These are phyloP conservation scores for Pseudomonodictys pantanalensis DNA, from an alignment of 495 filamentous ascomycete genomes.

Conservation along the genomic window DNA sequence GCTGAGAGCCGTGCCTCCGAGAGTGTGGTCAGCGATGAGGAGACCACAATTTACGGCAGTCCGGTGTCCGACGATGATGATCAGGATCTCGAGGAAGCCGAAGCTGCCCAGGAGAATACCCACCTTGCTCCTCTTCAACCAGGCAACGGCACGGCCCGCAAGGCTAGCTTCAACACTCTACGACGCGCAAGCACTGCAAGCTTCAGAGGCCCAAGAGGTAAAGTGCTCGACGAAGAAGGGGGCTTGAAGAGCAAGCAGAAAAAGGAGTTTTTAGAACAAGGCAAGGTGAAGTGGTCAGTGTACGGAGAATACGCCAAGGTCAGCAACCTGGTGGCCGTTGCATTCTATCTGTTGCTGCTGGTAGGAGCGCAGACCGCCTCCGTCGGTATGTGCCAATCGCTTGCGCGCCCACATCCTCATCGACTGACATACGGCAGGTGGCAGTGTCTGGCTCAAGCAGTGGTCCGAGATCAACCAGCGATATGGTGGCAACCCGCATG, in stretches of 20 bases:
- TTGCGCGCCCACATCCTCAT: conserved; percentile 1
- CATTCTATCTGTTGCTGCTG: conserved; percentile 73
- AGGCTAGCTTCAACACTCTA: conserved; percentile 69
- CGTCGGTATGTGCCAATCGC: conserved; percentile 48
- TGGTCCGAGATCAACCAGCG: conserved; percentile 80
- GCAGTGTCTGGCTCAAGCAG: conserved; percentile 87
- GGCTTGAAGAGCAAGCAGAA: conserved; percentile 73
- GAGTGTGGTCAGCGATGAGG: conserved; percentile 54
- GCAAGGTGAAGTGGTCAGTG: conserved; percentile 90
- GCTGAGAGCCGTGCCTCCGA: conserved; percentile 48
- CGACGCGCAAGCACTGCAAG: conserved; percentile 88
- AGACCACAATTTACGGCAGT: conserved; percentile 53
- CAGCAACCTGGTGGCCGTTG: conserved; percentile 81
- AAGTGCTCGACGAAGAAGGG: conserved; percentile 78
- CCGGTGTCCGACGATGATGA: conserved; percentile 47
- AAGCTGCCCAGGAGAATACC: conserved; percentile 68
- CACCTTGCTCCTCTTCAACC: conserved; percentile 69
- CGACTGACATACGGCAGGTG: conserved; percentile 45
- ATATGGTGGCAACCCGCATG: conserved; percentile 63
- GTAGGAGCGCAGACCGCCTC: conserved; percentile 76
- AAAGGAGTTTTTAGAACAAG: conserved; percentile 85
- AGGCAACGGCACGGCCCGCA: conserved; percentile 46
- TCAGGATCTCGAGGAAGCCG: conserved; percentile 56
- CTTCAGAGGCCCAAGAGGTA: conserved; percentile 81
- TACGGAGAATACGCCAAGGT: conserved; percentile 74